Base-by-base conservation (phyloP, 2,329 filamentous ascomycete species). In the Acarospora socialis region DNA sequence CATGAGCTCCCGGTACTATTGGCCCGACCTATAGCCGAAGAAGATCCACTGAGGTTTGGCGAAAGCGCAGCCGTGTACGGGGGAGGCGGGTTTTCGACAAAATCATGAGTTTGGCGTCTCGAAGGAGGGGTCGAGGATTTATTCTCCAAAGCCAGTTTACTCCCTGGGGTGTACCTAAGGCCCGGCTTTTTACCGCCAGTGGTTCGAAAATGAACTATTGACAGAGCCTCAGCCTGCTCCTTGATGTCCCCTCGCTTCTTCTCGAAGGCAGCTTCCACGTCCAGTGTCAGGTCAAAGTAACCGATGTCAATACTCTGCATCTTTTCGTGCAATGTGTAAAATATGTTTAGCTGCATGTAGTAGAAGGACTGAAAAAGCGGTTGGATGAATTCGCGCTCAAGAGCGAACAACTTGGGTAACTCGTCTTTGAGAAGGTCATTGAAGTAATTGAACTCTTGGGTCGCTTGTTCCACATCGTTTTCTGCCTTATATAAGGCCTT, bases 331-430 rank as follows among this genome's bases (percentile, higher is more conserved):
- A 98, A 67, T 1, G 90, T 98, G 59, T 98, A 98, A 57, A 95
- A 98, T 43, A 98, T 82, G 57, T 98, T 98, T 43, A 98, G 72
- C 58, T 98, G 90, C 90, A 98, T 98, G 65, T 95, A 98, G 61
- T 98, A 98, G 63, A 98, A 98, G 7, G 82, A 92, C 55, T 95
- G 90, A 67, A 98, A 98, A 5, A 98, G 72, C 3, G 90, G 90
- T 45, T 82, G 77, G 55, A 98, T 98, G 55, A 98, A 95, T 55
- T 95, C 80, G 42, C 77, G 73, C 56, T 98, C 90, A 12, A 98
- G 72, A 5, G 63, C 56, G 57, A 98, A 98, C 7, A 98, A 70
- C 56, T 84, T 83, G 17, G 90, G 90, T 41, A 98, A 65, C 59
- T 98, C 90, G 12, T 92, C 82, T 62, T 98, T 98, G 39, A 98